Evolutionary conservation across 257 asterid species (phyloP).

Genomic region (Osmanthus fragrans): DNA sequence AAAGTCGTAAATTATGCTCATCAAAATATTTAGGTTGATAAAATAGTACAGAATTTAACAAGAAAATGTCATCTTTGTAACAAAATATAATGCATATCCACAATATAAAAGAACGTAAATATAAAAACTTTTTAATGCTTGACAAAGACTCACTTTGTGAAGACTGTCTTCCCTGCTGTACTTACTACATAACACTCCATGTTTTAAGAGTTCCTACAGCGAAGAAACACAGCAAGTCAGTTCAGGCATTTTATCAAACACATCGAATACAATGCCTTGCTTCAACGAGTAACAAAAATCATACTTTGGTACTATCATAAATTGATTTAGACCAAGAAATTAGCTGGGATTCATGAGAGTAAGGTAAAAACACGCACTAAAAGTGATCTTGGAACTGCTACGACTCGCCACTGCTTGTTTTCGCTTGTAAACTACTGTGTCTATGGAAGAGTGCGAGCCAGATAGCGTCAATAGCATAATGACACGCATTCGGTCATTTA

Average conservation of each 20-base stretch:
- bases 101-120: background rate
- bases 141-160: slow-evolving; percentile 39
- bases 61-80: background rate
- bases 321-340: background rate
- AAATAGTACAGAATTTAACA: background rate
- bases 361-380: slow-evolving; percentile 10
- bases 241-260: slow-evolving; percentile 25
- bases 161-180: slow-evolving; percentile 34
- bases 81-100: background rate
- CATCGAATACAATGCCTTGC: background rate
- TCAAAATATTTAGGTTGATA: background rate
- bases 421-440: background rate
- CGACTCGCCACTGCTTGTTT: background rate
- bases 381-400: background rate
- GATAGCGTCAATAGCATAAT: background rate
- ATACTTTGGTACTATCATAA: background rate
- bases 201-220: slow-evolving; percentile 25
- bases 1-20: slow-evolving; percentile 8
- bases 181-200: slow-evolving; percentile 51
- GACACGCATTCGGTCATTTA: background rate
- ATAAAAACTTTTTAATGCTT: background rate
- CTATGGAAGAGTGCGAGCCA: slow-evolving; percentile 7
- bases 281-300: background rate
- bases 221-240: slow-evolving; percentile 1
- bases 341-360: background rate